Evolutionary conservation across 2,329 filamentous ascomycete species (phyloP).

Genomic region (Immersiporthe knoxdaviesiana): DNA sequence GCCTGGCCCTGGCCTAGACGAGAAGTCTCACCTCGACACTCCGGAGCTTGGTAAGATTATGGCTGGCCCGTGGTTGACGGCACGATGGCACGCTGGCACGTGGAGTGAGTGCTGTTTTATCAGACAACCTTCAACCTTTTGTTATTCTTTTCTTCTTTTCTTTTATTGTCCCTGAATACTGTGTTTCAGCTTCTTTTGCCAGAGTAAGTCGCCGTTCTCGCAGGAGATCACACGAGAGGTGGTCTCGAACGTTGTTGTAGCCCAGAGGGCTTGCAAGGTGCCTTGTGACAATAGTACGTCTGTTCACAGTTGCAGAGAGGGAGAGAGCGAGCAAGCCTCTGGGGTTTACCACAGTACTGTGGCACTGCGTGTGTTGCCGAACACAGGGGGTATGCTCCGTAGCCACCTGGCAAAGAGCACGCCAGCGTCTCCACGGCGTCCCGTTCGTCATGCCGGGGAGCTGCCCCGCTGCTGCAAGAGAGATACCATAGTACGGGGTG

Average conservation of each 20-base stretch:
- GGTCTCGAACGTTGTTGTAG: not conserved
- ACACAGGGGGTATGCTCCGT: not conserved
- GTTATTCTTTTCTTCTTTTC: not conserved
- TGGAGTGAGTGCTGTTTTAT: not conserved
- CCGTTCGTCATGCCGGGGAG: conserved; percentile 8
- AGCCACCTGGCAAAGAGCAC: not conserved
- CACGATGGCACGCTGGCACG: conserved; percentile 16
- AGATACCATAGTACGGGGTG: not conserved
- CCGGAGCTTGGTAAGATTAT: not conserved
- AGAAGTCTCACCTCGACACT: not conserved
- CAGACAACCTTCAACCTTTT: not conserved
- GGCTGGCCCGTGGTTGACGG: not conserved
- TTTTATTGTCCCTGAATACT: not conserved
- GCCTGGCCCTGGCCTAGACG: not conserved
- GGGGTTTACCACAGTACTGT: not conserved
- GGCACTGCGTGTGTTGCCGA: not conserved
- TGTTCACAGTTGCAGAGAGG: too few relatives aligned
- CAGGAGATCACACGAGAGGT: not conserved
- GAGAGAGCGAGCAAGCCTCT: not conserved
- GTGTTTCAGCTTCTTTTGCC: not conserved
- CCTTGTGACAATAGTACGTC: too few relatives aligned
- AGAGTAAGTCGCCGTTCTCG: not conserved
- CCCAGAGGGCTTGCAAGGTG: too few relatives aligned
- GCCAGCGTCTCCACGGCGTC: conserved; percentile 9
- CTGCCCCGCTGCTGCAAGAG: conserved; percentile 14